A percentile compares a stretch with the other conserved stretches of the same genome.
These are phyloP conservation scores for Euclidium syriacum DNA, from an alignment of 345 rosid species.

Conservation along the genomic window DNA sequence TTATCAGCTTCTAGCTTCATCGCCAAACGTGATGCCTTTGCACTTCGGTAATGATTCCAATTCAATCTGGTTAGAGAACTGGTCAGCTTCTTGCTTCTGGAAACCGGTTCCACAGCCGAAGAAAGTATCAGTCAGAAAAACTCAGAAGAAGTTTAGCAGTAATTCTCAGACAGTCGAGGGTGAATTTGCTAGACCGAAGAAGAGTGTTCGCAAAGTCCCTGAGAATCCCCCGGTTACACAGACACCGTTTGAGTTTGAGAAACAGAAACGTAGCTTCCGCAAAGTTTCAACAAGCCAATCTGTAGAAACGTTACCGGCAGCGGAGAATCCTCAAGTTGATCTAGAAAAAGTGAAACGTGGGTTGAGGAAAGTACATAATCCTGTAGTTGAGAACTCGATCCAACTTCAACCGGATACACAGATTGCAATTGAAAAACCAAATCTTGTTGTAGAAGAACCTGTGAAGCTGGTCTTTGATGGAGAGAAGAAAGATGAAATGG, in stretches of 20 bases:
- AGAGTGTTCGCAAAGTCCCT: slow-evolving; percentile 55
- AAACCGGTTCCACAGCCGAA: slow-evolving; percentile 59
- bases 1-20: slow-evolving; percentile 68
- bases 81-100: slow-evolving; percentile 78
- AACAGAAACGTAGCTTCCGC: slow-evolving; percentile 56
- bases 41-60: slow-evolving; percentile 41
- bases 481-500: slow-evolving; percentile 31
- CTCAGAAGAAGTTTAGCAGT: slow-evolving; percentile 48
- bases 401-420: slow-evolving; percentile 49
- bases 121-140: slow-evolving; percentile 37
- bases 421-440: slow-evolving; percentile 49
- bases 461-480: slow-evolving; percentile 27
- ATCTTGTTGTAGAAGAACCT: slow-evolving; percentile 40
- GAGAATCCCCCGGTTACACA: slow-evolving; percentile 36
- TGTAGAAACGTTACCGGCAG: slow-evolving; percentile 34
- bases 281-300: slow-evolving; percentile 52
- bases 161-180: slow-evolving; percentile 42
- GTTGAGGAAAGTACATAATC: slow-evolving; percentile 79
- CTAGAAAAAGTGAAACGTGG: slow-evolving; percentile 84
- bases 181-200: slow-evolving; percentile 56
- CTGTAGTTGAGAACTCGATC: slow-evolving; percentile 47
- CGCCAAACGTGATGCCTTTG: slow-evolving; percentile 58
- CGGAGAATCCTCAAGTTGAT: slow-evolving; percentile 71
- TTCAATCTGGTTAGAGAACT: slow-evolving; percentile 66
- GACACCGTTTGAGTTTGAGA: slow-evolving; percentile 52